Base-by-base conservation (phyloP, 2,329 filamentous ascomycete genomes). In the Emydomyces testavorans region DNA sequence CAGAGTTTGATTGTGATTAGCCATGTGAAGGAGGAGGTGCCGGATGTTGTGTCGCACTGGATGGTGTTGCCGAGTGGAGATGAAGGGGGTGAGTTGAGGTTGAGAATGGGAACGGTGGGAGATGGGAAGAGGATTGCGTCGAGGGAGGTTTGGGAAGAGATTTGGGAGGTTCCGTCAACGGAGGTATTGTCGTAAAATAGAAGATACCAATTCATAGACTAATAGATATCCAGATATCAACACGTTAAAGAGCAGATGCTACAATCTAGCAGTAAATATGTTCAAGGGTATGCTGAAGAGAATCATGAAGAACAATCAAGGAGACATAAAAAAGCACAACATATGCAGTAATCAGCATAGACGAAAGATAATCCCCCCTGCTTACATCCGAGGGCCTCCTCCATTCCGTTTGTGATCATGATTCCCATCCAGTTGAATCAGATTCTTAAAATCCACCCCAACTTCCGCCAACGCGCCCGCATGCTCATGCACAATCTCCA, bases 1-100 rank as follows among this genome's bases (percentile, higher is more conserved):
- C 90, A 96, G 66, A 88, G 88, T 0, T 68, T 98, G 46, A 76
- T 96, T n/a, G 87, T 89, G 54, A 90, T 96, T 51, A 92, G 87
- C 52, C 92, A 98, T 67, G 75, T 90, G 52, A 81, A 80, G 53
- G 88, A 94, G 58, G 92, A 98, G 65, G 84, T 96, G 7, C 92
- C 92, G 0, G 80, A 82, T 42, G 82, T 81, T 55, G 77, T 95
- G 20, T 71, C 86, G 39, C 80, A 93, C 61, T 96, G 85, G 83
- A 72, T 96, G 43, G 89, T 85, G 62, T 70, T 95, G 24, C 88
- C 90, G 1, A 63, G 62, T 4, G 57, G 56, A 15, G 20, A 36
- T 2, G 56, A 48, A 5, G 34, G 6, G 57, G 58, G 38, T 15
- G 41, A 43, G 4, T 23, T 44, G 18, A 23, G 46, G 39, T 15